Percentiles rank a stretch among this genome's conserved stretches.
Conservation (phyloP, 352 stramenopile species). For the Phytophthora pluvialis region DNA sequence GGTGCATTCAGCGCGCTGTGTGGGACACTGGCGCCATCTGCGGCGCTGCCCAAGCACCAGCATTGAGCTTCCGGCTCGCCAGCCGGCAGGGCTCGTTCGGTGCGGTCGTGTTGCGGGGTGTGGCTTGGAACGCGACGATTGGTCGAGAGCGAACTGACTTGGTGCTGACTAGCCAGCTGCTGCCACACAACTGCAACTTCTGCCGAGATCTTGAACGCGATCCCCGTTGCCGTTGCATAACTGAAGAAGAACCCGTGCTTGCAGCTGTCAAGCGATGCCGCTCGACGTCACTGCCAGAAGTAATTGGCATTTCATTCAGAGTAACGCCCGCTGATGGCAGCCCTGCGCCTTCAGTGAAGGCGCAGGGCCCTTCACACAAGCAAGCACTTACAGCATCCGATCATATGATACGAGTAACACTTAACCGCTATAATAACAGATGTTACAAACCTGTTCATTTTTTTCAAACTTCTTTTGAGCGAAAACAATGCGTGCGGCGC, state of each 20-base stretch:
- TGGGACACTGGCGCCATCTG: constrained; percentile 19
- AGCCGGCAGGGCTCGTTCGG: constrained; percentile 3
- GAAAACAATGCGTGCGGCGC: constrained; percentile 44
- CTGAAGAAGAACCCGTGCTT: background rate
- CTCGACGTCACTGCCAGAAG: background rate
- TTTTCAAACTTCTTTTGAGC: constrained; percentile 9
- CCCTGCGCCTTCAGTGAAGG: too few relatives aligned
- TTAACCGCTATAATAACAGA: constrained; percentile 12
- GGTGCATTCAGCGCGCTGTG: constrained; percentile 22
- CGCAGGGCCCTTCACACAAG: too few relatives aligned
- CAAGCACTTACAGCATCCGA: too few relatives aligned
- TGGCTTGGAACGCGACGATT: constrained; percentile 12
- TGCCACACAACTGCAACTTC: constrained; percentile 30
- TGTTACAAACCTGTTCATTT: constrained; percentile 12
- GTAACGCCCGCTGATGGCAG: too few relatives aligned
- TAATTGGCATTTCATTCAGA: too few relatives aligned
- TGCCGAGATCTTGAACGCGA: constrained; percentile 9
- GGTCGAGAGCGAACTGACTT: constrained; percentile 7
- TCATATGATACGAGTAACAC: background rate
- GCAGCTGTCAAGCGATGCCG: constrained; percentile 2
- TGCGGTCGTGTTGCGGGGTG: constrained; percentile 9
- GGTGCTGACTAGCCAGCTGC: constrained; percentile 14
- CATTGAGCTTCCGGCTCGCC: constrained; percentile 1
- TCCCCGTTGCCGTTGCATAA: background rate
- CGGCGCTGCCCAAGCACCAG: constrained; percentile 5